Evolutionary conservation across 2,329 filamentous ascomycete genomes (phyloP).

Genomic region (Epichloe elymi): DNA sequence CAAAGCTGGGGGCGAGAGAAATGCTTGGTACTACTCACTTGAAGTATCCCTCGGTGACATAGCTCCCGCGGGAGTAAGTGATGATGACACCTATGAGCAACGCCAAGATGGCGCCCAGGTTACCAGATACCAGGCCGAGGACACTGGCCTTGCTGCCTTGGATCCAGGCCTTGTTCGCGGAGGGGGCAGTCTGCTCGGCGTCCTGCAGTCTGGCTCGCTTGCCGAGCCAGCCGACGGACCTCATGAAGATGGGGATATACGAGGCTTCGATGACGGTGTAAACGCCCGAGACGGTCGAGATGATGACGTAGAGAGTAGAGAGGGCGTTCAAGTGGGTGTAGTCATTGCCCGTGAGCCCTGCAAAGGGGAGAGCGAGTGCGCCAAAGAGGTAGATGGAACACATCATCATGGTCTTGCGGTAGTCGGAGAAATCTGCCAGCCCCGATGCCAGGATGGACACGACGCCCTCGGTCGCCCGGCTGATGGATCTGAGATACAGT

Average conservation of each 20-base stretch:
- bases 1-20: neutral
- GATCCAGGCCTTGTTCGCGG: constrained; percentile 5
- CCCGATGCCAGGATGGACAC: constrained; percentile 9
- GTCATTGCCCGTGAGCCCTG: constrained; percentile 7
- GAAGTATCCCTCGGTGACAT: constrained; percentile 9
- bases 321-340: constrained; percentile 9
- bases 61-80: constrained; percentile 8
- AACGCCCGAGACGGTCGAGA: constrained; percentile 8
- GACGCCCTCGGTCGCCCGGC: constrained; percentile 9
- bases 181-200: neutral
- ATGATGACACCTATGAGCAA: constrained; percentile 11
- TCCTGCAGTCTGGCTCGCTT: constrained; percentile 2
- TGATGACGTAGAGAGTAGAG: constrained; percentile 6
- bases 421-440: constrained; percentile 10
- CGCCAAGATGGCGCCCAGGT: constrained; percentile 9
- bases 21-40: constrained; percentile 4
- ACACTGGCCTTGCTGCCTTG: constrained; percentile 10
- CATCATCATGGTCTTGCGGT: constrained; percentile 12
- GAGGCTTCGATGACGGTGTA: constrained; percentile 10
- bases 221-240: constrained; percentile 8
- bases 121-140: constrained; percentile 8
- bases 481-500: constrained; percentile 9
- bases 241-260: constrained; percentile 12
- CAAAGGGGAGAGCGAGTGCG: constrained; percentile 9
- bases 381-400: constrained; percentile 11